These are phyloP conservation scores for Moricandia moricandioides DNA, from an alignment of 345 rosid species.

Conservation along the genomic window DNA sequence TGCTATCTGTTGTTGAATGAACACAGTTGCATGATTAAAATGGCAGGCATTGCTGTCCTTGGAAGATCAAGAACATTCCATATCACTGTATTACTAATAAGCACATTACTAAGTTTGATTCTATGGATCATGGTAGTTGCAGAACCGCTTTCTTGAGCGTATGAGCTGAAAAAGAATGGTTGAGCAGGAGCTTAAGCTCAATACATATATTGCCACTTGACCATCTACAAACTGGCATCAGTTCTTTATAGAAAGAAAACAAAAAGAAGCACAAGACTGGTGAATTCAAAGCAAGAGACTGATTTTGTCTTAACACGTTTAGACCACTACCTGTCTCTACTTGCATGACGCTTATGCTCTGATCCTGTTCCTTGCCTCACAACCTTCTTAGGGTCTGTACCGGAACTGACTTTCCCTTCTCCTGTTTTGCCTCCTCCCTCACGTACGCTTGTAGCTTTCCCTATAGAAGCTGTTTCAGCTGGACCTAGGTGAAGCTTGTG, in stretches of 20 bases:
- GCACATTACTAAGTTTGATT: too few species aligned
- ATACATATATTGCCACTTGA: not conserved
- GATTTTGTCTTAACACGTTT: constrained; percentile 8
- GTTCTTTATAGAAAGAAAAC: too few species aligned
- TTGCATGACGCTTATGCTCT: constrained; percentile 17
- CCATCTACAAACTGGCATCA: not conserved
- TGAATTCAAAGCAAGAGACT: too few species aligned
- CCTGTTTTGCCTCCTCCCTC: constrained; percentile 13
- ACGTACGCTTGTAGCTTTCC: constrained; percentile 14
- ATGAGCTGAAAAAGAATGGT: too few species aligned
- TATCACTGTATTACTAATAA: too few species aligned
- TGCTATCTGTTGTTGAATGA: too few species aligned
- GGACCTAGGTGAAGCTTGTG: constrained; percentile 29
- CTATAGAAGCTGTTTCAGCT: constrained; percentile 23
- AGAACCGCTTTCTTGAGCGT: too few species aligned
- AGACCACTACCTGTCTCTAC: constrained; percentile 30
- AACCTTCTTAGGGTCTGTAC: constrained; percentile 22
- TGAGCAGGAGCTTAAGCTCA: not conserved
- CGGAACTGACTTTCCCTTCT: constrained; percentile 7
- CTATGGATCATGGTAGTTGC: too few species aligned
- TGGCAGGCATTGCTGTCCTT: too few species aligned
- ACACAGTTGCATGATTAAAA: too few species aligned
- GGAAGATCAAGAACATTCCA: too few species aligned
- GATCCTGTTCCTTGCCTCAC: constrained; percentile 9
- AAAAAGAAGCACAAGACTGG: too few species aligned